phyloP scores from a whole-genome alignment of 345 rosid genomes.

The Syzygium oleosum region DNA sequence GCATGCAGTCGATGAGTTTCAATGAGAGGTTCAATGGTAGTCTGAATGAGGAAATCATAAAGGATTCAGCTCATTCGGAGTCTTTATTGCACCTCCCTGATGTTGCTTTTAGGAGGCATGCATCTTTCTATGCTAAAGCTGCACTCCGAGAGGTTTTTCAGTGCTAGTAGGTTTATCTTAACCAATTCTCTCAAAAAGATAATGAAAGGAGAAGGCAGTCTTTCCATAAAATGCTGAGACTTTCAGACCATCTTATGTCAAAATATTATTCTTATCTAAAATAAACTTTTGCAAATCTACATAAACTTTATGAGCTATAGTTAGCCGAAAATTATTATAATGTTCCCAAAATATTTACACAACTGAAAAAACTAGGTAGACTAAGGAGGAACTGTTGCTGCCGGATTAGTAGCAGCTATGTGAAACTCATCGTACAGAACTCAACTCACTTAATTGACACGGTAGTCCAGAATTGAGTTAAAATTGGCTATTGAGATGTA shows the following conservation, averaged over 20 bases:
- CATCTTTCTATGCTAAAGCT: neutral
- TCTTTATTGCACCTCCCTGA: neutral
- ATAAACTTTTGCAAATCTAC: neutral
- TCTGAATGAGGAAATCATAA: neutral
- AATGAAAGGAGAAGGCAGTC: neutral
- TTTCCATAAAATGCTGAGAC: neutral
- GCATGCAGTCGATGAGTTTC: neutral
- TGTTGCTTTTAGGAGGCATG: neutral
- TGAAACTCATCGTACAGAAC: neutral
- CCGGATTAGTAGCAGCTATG: neutral
- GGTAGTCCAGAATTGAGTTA: neutral
- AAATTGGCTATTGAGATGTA: neutral
- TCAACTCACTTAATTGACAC: neutral
- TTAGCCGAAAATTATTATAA: neutral
- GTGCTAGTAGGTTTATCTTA: neutral
- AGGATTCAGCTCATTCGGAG: neutral
- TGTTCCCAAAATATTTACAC: neutral
- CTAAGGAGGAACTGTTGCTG: neutral
- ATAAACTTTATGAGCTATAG: neutral
- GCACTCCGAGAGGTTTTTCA: neutral
- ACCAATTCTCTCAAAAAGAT: neutral
- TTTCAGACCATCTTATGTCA: too few relatives aligned
- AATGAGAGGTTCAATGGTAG: neutral
- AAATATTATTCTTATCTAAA: neutral
- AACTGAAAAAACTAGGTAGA: neutral